A percentile compares a stretch with the other conserved stretches of the same genome.
Conservation (phyloP, 768 basidiomycete genomes). For the Guyanaporus albipodus region DNA sequence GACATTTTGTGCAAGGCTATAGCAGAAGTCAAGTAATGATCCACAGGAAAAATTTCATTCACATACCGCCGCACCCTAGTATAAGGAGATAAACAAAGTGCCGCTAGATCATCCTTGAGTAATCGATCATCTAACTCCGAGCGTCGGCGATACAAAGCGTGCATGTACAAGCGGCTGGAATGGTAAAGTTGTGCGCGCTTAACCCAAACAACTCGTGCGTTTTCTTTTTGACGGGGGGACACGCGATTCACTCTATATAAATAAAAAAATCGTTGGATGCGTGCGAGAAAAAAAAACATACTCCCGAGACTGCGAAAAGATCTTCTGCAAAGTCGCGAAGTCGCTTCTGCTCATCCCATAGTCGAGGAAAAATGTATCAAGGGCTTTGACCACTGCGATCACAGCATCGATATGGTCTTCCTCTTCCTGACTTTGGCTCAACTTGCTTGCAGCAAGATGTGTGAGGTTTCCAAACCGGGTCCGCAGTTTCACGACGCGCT, state of each 20-base stretch:
- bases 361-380: conserved; percentile 71
- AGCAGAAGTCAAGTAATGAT: conserved; percentile 2
- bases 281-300: conserved; percentile 6
- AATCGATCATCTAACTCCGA: conserved; percentile 71
- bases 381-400: conserved; percentile 63
- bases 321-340: conserved; percentile 59
- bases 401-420: conserved; percentile 90
- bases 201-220: conserved; percentile 67
- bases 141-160: conserved; percentile 68
- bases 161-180: conserved; percentile 70
- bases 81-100: conserved; percentile 76
- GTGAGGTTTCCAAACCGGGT: conserved; percentile 63
- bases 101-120: conserved; percentile 57
- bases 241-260: conserved; percentile 54
- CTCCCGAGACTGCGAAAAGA: conserved; percentile 31
- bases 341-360: conserved; percentile 60
- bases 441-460: conserved; percentile 59
- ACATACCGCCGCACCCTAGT: conserved; percentile 69
- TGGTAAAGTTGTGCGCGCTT: conserved; percentile 81
- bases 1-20: conserved; percentile 65
- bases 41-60: neutral
- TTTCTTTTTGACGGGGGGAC: conserved; percentile 70
- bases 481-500: conserved; percentile 54
- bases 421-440: conserved; percentile 57
- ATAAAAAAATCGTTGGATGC: neutral